Evolutionary conservation across 1,139 yeast genomes (phyloP), one percentile per base, ranked within the genome.

Genomic region (Kurtzmaniella quercitrusa): DNA sequence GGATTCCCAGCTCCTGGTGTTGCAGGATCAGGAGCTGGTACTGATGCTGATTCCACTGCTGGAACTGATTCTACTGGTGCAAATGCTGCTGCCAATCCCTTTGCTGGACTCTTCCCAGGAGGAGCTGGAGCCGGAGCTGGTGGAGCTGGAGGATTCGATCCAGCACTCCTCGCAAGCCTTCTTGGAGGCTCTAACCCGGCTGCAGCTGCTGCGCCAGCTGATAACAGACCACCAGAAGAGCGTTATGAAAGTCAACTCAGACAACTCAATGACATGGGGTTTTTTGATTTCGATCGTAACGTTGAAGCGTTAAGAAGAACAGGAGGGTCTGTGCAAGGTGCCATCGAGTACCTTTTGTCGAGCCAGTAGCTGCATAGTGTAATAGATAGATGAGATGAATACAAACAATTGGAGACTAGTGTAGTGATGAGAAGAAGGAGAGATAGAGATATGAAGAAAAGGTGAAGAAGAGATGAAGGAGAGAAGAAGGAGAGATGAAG

Each of bases 321-420:
- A 46, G 98, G 98, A 21, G 98, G 98, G 11, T 87, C 91, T 53
- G 98, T 93, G 16, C 96, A 93, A 65, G 98, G 98, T 37, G 98
- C 98, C 12, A 76, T 93, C 45, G 97, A 91, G 63, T 87, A 89
- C 48, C 72, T 93, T 56, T 76, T 93, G 48, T 84, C 47, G 31
- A 50, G 44, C 41, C 34, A 29, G 14, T 43, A 39, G 36, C n/a
- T 27, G 31, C 31, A 27, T n/a, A n/a, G 14, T 27, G 31, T 27
- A 27, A 27, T 27, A 27, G 31, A 27, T 27, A 27, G 31, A 10
- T 11, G 14, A 11, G 31, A 27, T 27, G n/a, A 27, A 27, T 27
- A 10, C 3, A 6, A 10, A 27, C 31, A 27, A 23, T 23, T 27
- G 10, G 31, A 12, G 8, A 21, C 8, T 8, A 8, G 23, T 21